phyloP scores from a whole-genome alignment of 345 rosid species.

The Odontarrhena argentea region DNA sequence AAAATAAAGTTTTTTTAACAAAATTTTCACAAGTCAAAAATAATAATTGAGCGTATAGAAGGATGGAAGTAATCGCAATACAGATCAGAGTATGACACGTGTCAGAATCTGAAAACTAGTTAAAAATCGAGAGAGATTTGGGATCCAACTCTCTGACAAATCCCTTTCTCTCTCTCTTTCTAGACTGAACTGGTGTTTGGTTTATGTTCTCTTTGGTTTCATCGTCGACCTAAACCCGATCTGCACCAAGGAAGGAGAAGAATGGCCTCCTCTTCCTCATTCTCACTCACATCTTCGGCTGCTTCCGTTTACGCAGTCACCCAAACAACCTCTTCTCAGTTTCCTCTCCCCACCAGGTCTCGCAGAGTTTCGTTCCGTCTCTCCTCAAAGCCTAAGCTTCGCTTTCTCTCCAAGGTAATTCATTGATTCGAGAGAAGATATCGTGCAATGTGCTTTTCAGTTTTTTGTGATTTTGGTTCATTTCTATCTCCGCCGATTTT shows the following conservation, averaged over 20 bases:
- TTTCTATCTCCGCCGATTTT: conserved; percentile 1
- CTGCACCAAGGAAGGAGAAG: conserved; percentile 26
- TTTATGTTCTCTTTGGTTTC: conserved; percentile 49
- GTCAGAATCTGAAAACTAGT: conserved; percentile 20
- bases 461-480: background rate
- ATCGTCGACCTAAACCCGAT: conserved; percentile 52
- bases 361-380: conserved; percentile 51
- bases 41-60: background rate
- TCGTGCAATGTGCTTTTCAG: background rate
- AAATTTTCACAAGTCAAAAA: background rate
- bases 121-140: conserved; percentile 4
- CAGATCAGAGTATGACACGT: conserved; percentile 32
- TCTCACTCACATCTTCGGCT: conserved; percentile 50
- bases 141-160: conserved; percentile 24
- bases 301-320: conserved; percentile 43
- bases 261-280: conserved; percentile 52
- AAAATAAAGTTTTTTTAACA: too few species aligned
- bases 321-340: conserved; percentile 43
- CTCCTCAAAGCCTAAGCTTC: conserved; percentile 50
- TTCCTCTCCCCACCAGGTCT: conserved; percentile 34
- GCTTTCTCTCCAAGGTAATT: conserved; percentile 55
- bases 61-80: background rate
- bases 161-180: conserved; percentile 23
- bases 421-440: background rate
- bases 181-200: conserved; percentile 29